Evolutionary conservation across 2,329 filamentous ascomycete genomes (phyloP), one percentile per base, ranked within the genome.

Genomic region (Diaporthe citri): DNA sequence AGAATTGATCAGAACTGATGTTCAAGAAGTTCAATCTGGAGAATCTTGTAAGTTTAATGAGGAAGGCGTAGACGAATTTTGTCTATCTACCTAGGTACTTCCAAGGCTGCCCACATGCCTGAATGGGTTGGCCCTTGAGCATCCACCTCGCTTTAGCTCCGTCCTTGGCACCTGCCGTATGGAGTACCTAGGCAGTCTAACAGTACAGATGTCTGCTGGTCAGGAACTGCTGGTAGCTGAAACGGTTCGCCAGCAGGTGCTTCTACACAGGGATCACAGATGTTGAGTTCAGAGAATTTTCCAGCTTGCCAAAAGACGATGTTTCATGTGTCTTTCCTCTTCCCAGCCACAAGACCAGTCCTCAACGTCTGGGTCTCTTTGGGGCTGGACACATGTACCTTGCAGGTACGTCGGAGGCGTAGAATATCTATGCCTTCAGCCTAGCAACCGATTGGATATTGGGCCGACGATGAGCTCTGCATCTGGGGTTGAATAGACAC

Each of bases 71-170:
- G 31, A 41, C n/a, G 34, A 69, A 69, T 55, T 69, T 69, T 69
- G 34, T 36, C 64, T 20, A 55, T 48, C 43, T 48, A 48, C 20
- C 4, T 39, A 39, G 36, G 36, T 13, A 39, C 36, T 55, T 39
- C 28, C 28, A 17, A 51, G 28, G 43, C 22, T 39, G 31, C 62
- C 62, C 62, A 67, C 46, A 36, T 52, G 62, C 43, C 46, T 25
- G n/a, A 8, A 67, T 67, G 64, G 46, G 46, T 41, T 39, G 62
- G 62, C 8, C 41, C 62, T 51, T 22, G 64, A 67, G 46, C 46
- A 36, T 67, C 64, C 64, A 67, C 64, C 64, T 12, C 22, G n/a
- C 31, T 36, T n/a, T 67, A 67, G 64, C 64, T 67, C 64, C 46
- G 64, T 67, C 64, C 64, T 67, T 67, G 64, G 64, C 64, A 67